Conservation (phyloP, 2,329 filamentous ascomycete species). For the Penicillium sp. region DNA sequence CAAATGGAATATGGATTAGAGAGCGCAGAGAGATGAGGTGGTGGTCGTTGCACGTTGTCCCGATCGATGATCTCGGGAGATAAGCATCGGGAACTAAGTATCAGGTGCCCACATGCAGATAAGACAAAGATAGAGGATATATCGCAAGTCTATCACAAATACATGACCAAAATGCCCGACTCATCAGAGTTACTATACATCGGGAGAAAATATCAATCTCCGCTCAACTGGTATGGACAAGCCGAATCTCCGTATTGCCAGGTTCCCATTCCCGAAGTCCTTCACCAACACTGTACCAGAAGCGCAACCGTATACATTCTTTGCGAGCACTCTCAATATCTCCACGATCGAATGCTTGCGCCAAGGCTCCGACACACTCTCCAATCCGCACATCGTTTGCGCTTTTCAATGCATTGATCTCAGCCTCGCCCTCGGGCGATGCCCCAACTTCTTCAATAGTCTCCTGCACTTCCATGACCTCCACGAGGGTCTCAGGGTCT, state of each 20-base stretch:
- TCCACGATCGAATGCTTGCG: slow-evolving; percentile 58
- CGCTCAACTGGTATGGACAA: slow-evolving; percentile 48
- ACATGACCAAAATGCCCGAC: slow-evolving; percentile 1
- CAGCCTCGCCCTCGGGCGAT: slow-evolving; percentile 48
- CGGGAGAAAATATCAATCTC: background rate
- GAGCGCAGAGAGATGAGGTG: too few relatives aligned
- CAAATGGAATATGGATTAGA: too few relatives aligned
- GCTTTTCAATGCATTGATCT: slow-evolving; percentile 59
- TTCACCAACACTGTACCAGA: slow-evolving; percentile 85
- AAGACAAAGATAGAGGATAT: slow-evolving; percentile 1
- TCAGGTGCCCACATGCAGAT: too few relatives aligned
- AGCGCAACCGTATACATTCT: slow-evolving; percentile 73
- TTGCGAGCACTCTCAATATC: slow-evolving; percentile 60
- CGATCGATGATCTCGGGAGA: too few relatives aligned
- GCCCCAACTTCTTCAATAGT: slow-evolving; percentile 58
- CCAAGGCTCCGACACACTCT: slow-evolving; percentile 58
- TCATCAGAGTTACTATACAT: slow-evolving; percentile 5
- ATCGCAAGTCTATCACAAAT: background rate
- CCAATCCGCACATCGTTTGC: slow-evolving; percentile 64
- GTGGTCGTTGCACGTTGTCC: too few relatives aligned
- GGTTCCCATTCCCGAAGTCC: slow-evolving; percentile 77
- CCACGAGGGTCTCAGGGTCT: slow-evolving; percentile 68
- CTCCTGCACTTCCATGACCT: slow-evolving; percentile 77
- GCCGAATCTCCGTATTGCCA: slow-evolving; percentile 55
- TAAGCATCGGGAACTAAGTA: too few relatives aligned